Percentiles rank a stretch among this genome's conserved stretches.
Conservation (phyloP, 768 basidiomycete species). For the Tylopilus felleus region DNA sequence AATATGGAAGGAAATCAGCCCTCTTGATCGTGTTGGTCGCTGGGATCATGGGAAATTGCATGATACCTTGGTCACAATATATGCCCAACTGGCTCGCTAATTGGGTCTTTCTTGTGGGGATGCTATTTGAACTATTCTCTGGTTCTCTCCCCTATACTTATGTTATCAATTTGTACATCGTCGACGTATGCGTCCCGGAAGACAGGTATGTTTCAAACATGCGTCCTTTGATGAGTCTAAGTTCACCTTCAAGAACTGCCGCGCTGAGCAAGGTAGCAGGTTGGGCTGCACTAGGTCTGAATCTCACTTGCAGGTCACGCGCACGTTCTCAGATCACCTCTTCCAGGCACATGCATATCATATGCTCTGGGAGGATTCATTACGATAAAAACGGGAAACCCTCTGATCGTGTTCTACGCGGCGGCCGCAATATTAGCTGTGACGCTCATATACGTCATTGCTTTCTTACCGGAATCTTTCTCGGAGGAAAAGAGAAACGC, state of each 20-base stretch:
- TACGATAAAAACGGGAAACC: constrained; percentile 25
- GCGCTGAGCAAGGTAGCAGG: constrained; percentile 26
- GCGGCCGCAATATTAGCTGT: constrained; percentile 8
- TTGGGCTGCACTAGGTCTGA: constrained; percentile 27
- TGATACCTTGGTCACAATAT: constrained; percentile 18
- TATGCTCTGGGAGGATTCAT: constrained; percentile 29
- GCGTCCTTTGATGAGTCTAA: constrained; percentile 5
- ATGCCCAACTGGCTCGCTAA: constrained; percentile 1
- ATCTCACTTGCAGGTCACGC: not conserved
- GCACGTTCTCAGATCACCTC: not conserved
- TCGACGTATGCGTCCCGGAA: constrained; percentile 27
- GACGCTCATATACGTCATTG: constrained; percentile 17
- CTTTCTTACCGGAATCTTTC: constrained; percentile 32
- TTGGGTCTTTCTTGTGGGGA: constrained; percentile 14
- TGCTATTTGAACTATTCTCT: constrained; percentile 15
- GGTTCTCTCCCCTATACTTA: constrained; percentile 8
- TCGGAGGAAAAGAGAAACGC: constrained; percentile 19
- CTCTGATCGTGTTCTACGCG: constrained; percentile 22
- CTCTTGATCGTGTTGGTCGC: constrained; percentile 11
- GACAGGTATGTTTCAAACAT: constrained; percentile 14
- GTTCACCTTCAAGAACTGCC: constrained; percentile 18
- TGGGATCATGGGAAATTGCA: constrained; percentile 7
- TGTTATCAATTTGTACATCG: constrained; percentile 25
- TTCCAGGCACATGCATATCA: constrained; percentile 25
- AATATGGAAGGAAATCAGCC: constrained; percentile 25